Evolutionary conservation across 2,329 filamentous ascomycete genomes (phyloP), one percentile per base, ranked within the genome.

Genomic region (Arthrobotrys entomopaga): DNA sequence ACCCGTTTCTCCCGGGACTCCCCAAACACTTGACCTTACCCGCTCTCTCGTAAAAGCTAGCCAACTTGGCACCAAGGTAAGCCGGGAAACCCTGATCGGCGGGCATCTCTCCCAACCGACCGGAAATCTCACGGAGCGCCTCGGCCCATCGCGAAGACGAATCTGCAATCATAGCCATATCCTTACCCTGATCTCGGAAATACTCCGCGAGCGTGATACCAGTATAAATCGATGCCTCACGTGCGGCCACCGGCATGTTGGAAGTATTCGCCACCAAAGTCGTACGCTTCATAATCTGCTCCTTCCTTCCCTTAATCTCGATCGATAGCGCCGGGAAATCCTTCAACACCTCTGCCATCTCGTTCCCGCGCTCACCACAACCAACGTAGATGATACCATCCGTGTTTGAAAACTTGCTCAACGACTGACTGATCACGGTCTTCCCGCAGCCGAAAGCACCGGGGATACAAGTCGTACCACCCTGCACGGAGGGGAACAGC

Each of bases 331-430:
- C 93, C 72, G 95, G 95, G 86, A 99, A 99, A 84, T 99, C 95
- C 91, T 97, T 98, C 87, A 99, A 87, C 79, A 99, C 95, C 87
- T 99, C 95, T 77, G 95, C 95, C 95, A 99, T 99, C 84, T 99
- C 95, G 81, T 99, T 99, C 78, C 95, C 95, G 79, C 95, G 91
- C 84, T 99, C 95, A 79, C 93, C 83, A 81, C 86, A 90, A 73
- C 95, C 95, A 74, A 99, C 95, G 82, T 99, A 99, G 79, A 99
- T 91, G 79, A 99, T 99, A 80, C 98, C 92, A 82, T 99, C 95
- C 82, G 91, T 95, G 89, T 99, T 99, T 81, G 95, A 99, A 86
- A 99, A 99, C 84, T 99, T 99, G 83, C 95, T 99, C 77, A 99
- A 91, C 75, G 92, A 96, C 84, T 99, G 95, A 80, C 90, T 93